phyloP scores from a whole-genome alignment of 371 early-diverging fungal species.

The Rhizopus stolonifer region DNA sequence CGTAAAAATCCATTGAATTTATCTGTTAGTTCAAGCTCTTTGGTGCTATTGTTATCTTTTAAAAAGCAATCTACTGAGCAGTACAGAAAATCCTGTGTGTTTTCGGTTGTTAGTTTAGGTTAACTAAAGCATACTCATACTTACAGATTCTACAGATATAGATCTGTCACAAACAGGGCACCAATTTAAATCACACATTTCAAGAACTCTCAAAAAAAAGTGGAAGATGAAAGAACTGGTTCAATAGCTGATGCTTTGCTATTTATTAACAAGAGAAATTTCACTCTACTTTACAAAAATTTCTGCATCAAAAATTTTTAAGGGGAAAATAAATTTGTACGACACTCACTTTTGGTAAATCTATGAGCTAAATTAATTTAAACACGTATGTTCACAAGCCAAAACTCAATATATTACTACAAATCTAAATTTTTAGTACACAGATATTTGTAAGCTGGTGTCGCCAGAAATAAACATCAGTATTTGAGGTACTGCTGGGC shows the following conservation, averaged over 20 bases:
- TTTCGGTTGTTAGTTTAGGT: background rate
- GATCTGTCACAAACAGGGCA: slow-evolving; percentile 35
- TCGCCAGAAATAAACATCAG: no score
- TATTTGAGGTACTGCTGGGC: no score
- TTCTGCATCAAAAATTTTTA: slow-evolving; percentile 5
- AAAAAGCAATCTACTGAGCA: slow-evolving; percentile 15
- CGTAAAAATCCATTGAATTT: background rate
- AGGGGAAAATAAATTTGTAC: background rate
- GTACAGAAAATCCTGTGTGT: slow-evolving; percentile 15
- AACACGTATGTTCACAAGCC: no score
- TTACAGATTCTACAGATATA: slow-evolving; percentile 28
- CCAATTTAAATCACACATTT: slow-evolving; percentile 40
- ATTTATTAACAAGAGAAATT: background rate
- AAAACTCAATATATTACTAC: no score
- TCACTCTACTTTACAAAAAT: background rate
- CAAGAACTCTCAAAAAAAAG: background rate
- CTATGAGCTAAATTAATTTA: no score
- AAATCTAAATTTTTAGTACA: no score
- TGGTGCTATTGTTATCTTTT: background rate
- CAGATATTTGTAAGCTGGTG: no score
- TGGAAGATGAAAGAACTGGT: background rate
- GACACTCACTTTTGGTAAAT: background rate
- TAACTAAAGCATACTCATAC: slow-evolving; percentile 1
- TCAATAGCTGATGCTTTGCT: no score
- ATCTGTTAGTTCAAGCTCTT: background rate